Conservation (phyloP, 75 land plant genomes). For the Sequoiadendron giganteum region DNA sequence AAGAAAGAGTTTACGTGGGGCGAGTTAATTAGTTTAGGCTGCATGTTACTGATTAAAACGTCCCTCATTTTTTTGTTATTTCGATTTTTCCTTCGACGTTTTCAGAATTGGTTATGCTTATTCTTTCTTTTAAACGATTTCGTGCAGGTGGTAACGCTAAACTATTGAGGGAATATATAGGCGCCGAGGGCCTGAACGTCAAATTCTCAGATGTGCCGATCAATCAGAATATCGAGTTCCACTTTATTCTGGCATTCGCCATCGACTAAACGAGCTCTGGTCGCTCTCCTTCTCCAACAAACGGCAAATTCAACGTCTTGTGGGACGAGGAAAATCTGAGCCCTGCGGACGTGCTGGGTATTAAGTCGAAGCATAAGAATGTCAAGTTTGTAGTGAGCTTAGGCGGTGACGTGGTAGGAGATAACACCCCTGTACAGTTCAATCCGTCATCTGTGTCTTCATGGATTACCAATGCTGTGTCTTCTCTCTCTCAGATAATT, state of each 20-base stretch:
- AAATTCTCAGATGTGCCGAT: constrained; percentile 29
- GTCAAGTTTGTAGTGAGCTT: constrained; percentile 29
- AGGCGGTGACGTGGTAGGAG: constrained; percentile 13
- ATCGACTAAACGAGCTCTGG: constrained; percentile 26
- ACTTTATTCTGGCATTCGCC: constrained; percentile 46
- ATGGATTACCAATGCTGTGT: constrained; percentile 29
- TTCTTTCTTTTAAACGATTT: not conserved
- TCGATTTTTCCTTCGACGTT: not conserved
- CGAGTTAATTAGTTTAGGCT: too few species aligned
- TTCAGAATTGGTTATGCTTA: not conserved
- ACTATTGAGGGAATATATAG: not conserved
- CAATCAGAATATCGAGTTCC: constrained; percentile 25
- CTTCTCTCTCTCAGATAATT: constrained; percentile 34
- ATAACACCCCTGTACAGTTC: not conserved
- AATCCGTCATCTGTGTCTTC: constrained; percentile 4
- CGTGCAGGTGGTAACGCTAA: not conserved
- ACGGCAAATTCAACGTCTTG: constrained; percentile 21
- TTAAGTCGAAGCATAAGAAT: constrained; percentile 18
- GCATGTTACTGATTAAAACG: not conserved
- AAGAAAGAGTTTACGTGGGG: too few species aligned
- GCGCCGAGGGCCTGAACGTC: constrained; percentile 15
- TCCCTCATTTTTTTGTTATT: not conserved
- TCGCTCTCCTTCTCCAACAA: constrained; percentile 12
- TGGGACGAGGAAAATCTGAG: constrained; percentile 23
- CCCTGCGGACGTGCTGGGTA: constrained; percentile 5